Evolutionary conservation across 2,329 filamentous ascomycete genomes (phyloP), one percentile per base, ranked within the genome.

Genomic region (Alternaria sp.): DNA sequence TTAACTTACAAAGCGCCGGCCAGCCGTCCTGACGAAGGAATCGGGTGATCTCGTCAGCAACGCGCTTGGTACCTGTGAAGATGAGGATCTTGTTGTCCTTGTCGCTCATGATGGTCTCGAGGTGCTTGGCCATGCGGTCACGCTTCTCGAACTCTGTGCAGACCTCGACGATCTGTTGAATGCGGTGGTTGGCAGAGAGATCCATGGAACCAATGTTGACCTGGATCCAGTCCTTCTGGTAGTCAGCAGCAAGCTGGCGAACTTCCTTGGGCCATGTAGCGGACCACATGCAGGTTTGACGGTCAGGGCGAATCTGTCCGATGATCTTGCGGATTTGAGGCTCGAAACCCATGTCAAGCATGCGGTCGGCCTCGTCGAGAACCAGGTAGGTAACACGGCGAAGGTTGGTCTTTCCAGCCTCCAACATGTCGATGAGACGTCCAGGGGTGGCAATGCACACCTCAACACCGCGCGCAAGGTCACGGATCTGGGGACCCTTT

Each of bases 311-410:
- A 82, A 98, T 98, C 85, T 99, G 96, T 68, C 92, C 88, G 73
- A 99, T 94, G 71, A 99, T 98, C 87, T 98, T 98, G 86, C 96
- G 93, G 77, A 99, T 98, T 82, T 98, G 96, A 71, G 96, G 96
- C 85, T 99, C 96, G 84, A 99, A 98, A 89, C 96, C 96, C 96
- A 99, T 99, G 85, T 99, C 96, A 81, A 99, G 87, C 96, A 99
- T 99, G 79, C 96, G 95, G 84, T 99, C 96, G 80, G 96, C 96
- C 86, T 99, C 96, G 77, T 99, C 96, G 69, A 99, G 94, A 72
- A 98, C 96, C 61, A 99, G 87, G 85, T 99, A 99, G 60, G 96
- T 99, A 67, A 98, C 94, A 81, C 96, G 94, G 71, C 95, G 95
- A 68, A 99, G 89, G 85, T 99, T 98, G 75, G 96, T 99, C 87